Base-by-base conservation (phyloP, 2,329 filamentous ascomycete genomes). In the Hypomyces rosellus region DNA sequence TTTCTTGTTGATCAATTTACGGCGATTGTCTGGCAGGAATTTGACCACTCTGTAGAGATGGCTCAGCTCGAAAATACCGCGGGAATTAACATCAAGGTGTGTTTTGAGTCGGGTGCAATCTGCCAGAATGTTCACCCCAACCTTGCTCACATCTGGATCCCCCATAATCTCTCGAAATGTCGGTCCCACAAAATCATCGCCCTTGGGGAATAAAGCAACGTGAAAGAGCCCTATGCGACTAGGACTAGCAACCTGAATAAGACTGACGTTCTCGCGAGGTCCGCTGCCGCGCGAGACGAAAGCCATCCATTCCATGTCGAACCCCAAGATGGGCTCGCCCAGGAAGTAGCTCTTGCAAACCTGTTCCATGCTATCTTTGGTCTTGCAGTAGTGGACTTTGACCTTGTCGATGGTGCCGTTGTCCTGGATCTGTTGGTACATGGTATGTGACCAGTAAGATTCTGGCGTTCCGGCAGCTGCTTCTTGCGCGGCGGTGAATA, bases 251-350 rank as follows among this genome's bases (percentile, higher is more conserved):
- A 96, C 66, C 66, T 96, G 92, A 40, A 96, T 85, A 36, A 96
- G 68, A 0, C 88, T 91, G 6, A 95, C 80, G 54, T 90, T 89
- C 46, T 77, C 73, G 56, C 86, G 85, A 4, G 83, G 69, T 3
- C 75, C 73, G 2, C 36, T 43, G 7, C 56, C 59, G 16, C 64
- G 73, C 5, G 63, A 70, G 0, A 81, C 74, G 5, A 77, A 71
- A 1, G 73, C 56, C 47, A 81, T 75, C 91, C 92, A 96, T 70
- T 96, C 92, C 54, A 96, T 76, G 61, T 96, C 91, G 54, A 96
- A 89, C 0, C 91, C 91, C n/a, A 96, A 65, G 2, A 95, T 68
- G 37, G 80, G 74, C 60, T 93, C 82, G 22, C 77, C 57, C 37
- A 83, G 62, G 58, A 96, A 96, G 51, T 85, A 75, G 51, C 78